Evolutionary conservation across 2,329 filamentous ascomycete species (phyloP).

Genomic region (Alternaria metachromatica): DNA sequence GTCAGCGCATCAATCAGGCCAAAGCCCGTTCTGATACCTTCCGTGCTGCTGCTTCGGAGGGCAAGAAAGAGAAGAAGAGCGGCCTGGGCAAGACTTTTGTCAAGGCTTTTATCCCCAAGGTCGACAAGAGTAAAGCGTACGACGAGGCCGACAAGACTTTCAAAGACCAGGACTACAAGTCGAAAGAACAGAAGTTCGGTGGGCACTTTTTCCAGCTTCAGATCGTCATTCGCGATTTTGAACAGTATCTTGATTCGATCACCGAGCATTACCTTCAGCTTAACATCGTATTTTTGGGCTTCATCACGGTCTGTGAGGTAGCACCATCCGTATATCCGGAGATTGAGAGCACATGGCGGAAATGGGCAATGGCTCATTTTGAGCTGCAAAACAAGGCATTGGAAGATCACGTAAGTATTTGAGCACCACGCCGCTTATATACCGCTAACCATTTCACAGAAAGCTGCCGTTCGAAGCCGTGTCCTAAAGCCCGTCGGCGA

Average conservation of each 20-base stretch:
- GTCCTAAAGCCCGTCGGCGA: conserved; percentile 85
- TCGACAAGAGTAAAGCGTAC: conserved; percentile 81
- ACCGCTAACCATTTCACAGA: conserved; percentile 46
- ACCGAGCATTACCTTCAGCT: conserved; percentile 82
- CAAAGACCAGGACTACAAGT: conserved; percentile 82
- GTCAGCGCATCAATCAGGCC: conserved; percentile 82
- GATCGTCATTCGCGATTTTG: conserved; percentile 91
- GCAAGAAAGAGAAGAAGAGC: conserved; percentile 45
- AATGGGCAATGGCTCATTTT: conserved; percentile 84
- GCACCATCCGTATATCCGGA: conserved; percentile 71
- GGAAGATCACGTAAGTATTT: conserved; percentile 75
- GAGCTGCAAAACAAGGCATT: conserved; percentile 85
- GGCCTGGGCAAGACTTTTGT: conserved; percentile 74
- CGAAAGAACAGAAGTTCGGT: conserved; percentile 83
- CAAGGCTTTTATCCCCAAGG: conserved; percentile 87
- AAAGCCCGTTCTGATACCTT: conserved; percentile 95
- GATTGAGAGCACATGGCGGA: conserved; percentile 91
- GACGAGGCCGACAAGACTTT: conserved; percentile 67
- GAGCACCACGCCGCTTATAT: neutral
- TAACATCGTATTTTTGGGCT: conserved; percentile 77
- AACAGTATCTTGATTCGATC: conserved; percentile 85
- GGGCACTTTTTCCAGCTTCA: conserved; percentile 93
- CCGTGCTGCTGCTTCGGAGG: conserved; percentile 41
- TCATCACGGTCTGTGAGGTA: conserved; percentile 80
- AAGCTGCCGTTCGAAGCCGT: conserved; percentile 73